Evolutionary conservation across 441 rosid genomes (phyloP).

Genomic region (Eutrema salsugineum): DNA sequence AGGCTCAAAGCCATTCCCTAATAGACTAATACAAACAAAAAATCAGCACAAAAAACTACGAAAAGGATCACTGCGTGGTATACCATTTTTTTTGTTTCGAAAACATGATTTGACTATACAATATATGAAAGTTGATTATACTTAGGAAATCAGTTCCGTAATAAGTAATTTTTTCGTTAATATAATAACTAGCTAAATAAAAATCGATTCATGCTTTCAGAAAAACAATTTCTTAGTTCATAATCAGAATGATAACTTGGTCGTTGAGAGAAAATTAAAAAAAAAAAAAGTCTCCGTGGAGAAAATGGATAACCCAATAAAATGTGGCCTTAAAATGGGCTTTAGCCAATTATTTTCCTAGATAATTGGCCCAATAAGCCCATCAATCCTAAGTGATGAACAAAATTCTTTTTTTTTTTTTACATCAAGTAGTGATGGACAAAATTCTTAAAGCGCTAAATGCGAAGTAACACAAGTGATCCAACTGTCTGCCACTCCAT

Average conservation of each 20-base stretch:
- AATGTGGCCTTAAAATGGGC: neutral
- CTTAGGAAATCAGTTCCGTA: neutral
- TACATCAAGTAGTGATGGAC: neutral
- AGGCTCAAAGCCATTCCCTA: neutral
- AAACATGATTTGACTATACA: neutral
- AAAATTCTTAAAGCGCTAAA: neutral
- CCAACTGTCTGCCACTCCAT: slow-evolving; percentile 26
- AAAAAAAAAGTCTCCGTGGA: neutral
- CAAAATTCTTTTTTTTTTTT: neutral
- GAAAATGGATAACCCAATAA: neutral
- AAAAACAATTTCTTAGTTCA: neutral
- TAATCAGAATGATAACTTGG: neutral
- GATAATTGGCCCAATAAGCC: neutral
- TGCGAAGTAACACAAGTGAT: neutral
- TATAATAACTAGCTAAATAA: neutral
- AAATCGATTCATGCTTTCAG: neutral
- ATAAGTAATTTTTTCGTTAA: neutral
- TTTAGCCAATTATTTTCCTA: neutral
- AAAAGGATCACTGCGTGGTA: neutral
- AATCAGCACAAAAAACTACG: neutral
- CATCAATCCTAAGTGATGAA: neutral
- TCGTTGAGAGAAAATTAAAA: too few relatives aligned
- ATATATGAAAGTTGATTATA: neutral
- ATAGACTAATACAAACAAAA: neutral
- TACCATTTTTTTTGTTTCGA: neutral